Conservation (phyloP, 768 basidiomycete species). For the Pisolithus orientalis region DNA sequence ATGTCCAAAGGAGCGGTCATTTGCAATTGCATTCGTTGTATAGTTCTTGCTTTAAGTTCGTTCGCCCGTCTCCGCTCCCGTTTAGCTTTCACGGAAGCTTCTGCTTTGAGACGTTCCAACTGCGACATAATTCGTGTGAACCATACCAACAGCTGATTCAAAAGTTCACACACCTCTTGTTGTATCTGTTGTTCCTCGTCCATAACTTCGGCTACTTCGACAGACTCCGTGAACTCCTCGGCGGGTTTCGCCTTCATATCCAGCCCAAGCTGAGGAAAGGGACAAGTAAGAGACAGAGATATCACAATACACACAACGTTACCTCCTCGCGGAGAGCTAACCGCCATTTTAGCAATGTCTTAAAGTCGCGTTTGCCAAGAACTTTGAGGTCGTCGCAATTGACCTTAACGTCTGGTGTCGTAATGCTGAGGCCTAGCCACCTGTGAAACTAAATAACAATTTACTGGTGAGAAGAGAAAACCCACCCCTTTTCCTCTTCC, state of each 20-base stretch:
- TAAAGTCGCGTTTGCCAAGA: conserved; percentile 96
- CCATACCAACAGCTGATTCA: background rate
- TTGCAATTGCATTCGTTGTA: conserved; percentile 92
- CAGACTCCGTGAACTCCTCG: conserved; percentile 70
- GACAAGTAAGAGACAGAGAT: conserved; percentile 3
- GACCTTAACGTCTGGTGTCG: conserved; percentile 72
- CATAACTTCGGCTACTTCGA: conserved; percentile 58
- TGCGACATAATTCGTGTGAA: conserved; percentile 26
- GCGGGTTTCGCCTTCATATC: conserved; percentile 72
- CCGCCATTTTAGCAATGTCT: conserved; percentile 87
- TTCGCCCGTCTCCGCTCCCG: conserved; percentile 81
- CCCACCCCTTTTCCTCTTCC: conserved; percentile 81
- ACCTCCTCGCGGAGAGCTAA: conserved; percentile 84
- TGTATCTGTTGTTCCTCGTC: conserved; percentile 89
- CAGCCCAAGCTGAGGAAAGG: conserved; percentile 58
- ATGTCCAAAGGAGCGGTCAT: conserved; percentile 99
- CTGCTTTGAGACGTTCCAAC: conserved; percentile 80
- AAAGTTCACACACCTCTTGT: conserved; percentile 59
- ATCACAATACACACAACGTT: background rate
- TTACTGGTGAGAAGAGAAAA: conserved; percentile 3
- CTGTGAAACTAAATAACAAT: conserved; percentile 29
- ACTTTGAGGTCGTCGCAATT: conserved; percentile 93
- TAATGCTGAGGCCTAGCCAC: conserved; percentile 68
- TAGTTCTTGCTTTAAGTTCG: conserved; percentile 80
- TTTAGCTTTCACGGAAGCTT: conserved; percentile 65